A percentile compares a stretch with the other conserved stretches of the same genome.
phyloP scores from a whole-genome alignment of 106 monocot genomes.

The Platanthera zijinensis region DNA sequence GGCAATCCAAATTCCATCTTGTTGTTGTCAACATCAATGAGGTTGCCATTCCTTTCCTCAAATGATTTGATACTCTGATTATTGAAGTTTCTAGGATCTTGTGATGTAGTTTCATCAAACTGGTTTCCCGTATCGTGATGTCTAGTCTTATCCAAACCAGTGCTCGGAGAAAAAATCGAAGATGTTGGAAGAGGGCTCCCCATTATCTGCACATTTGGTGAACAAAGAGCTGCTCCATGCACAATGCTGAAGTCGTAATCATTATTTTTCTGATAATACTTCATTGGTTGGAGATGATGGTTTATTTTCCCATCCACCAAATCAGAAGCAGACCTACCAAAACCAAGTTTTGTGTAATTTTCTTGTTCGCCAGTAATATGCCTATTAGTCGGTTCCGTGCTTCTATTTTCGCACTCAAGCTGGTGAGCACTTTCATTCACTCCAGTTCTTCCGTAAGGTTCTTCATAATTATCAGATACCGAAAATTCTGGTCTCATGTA shows the following conservation, averaged over 20 bases:
- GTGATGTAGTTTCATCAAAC: slow-evolving; percentile 1
- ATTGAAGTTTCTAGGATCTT: background rate
- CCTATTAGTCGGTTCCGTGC: background rate
- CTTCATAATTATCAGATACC: slow-evolving; percentile 17
- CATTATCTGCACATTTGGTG: slow-evolving; percentile 27
- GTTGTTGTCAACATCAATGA: slow-evolving; percentile 6
- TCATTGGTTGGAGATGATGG: slow-evolving; percentile 14
- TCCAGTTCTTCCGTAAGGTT: slow-evolving; percentile 21
- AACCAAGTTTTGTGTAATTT: slow-evolving; percentile 17
- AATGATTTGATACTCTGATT: slow-evolving; percentile 1
- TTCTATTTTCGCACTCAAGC: slow-evolving; percentile 10
- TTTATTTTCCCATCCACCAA: slow-evolving; percentile 14
- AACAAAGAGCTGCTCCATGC: slow-evolving; percentile 16
- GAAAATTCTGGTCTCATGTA: slow-evolving; percentile 12
- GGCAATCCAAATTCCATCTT: slow-evolving; percentile 5
- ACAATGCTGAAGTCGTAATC: background rate
- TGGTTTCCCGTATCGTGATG: slow-evolving; percentile 5
- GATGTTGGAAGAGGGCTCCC: slow-evolving; percentile 31
- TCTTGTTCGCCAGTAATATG: slow-evolving; percentile 7
- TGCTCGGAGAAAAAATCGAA: slow-evolving; percentile 10
- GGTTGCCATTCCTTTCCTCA: slow-evolving; percentile 2
- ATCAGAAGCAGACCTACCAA: slow-evolving; percentile 15
- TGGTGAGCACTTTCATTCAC: background rate
- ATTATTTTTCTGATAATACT: slow-evolving; percentile 14
- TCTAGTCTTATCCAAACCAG: slow-evolving; percentile 10